Evolutionary conservation across 2,329 filamentous ascomycete genomes (phyloP), one percentile per base, ranked within the genome.

Genomic region (Chrysoporthe puriensis): DNA sequence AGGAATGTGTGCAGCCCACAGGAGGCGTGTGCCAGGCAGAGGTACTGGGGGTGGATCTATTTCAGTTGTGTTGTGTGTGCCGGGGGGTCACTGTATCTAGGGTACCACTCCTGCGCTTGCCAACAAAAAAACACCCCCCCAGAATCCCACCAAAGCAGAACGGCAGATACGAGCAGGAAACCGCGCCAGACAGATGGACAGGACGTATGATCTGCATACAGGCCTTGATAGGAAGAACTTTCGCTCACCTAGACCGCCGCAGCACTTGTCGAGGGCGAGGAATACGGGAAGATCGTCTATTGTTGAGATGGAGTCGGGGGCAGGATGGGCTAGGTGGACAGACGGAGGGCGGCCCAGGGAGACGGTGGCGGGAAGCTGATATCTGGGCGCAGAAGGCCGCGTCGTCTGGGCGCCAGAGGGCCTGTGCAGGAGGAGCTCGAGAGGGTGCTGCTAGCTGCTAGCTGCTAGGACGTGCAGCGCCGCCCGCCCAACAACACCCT

Each of bases 1-100:
- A 62, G 68, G 66, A 68, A 67, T 65, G 59, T n/a, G 62, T 62
- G 48, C 54, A 40, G 34, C n/a, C 36, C 21, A 42, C 42, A 57
- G 48, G 26, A 57, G 40, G 58, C 14, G 57, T 62, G 26, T 26
- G 58, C 18, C 32, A 50, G 42, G 32, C 59, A 44, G 13, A 32
- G 14, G 42, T 18, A 43, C 40, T 44, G 9, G 61, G 61, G 26
- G 52, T 64, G 32, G 52, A 42, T 58, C 59, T 61, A 61, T 34
- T 57, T 61, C 59, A 48, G 57, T 60, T 26, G 40, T 21, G 42
- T 52, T 26, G 21, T 50, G 26, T 26, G 16, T 13, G 42, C 59
- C 36, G 59, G 59, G 59, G 59, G 59, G 59, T 48, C 26, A 26
- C 26, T 26, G 26, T 48, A 34, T 44, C 58, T 46, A 42, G 40